Conservation (phyloP, 2,329 filamentous ascomycete genomes). For the Colletotrichum sp. region DNA sequence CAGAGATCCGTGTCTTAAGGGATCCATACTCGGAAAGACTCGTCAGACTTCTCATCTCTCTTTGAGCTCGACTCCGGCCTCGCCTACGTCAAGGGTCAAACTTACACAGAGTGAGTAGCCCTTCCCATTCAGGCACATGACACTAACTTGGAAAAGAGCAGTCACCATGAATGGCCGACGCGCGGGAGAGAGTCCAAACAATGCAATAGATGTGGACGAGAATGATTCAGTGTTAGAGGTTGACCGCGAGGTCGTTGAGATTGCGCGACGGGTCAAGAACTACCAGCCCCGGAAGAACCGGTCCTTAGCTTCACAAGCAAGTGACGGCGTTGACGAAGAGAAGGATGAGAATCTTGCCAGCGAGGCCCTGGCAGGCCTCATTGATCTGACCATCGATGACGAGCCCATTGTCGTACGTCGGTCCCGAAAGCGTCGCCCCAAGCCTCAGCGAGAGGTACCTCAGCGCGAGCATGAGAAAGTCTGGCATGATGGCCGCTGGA, state of each 20-base stretch:
- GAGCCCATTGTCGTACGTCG: not conserved
- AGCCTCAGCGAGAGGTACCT: not conserved
- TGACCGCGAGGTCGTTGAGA: not conserved
- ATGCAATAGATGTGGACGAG: not conserved
- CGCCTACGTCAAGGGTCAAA: not conserved
- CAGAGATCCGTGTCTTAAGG: not conserved
- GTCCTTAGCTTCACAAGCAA: not conserved
- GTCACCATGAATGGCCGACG: not conserved
- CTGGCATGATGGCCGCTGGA: not conserved
- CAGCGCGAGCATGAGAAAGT: not conserved
- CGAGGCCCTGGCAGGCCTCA: constrained; percentile 26
- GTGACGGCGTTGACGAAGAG: constrained; percentile 2
- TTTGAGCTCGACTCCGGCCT: not conserved
- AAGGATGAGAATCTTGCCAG: constrained; percentile 18
- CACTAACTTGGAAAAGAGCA: not conserved
- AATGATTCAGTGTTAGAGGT: not conserved
- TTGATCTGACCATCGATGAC: constrained; percentile 38
- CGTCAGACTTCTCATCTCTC: not conserved
- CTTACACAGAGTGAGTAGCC: not conserved
- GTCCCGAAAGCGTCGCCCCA: not conserved
- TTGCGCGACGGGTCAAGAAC: not conserved
- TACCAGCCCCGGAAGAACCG: not conserved
- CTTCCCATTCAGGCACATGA: not conserved
- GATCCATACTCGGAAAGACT: not conserved
- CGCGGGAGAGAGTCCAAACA: not conserved